Evolutionary conservation across 352 stramenopile species (phyloP), one percentile per base, ranked within the genome.

Genomic region (Pythium vanterpoolii): DNA sequence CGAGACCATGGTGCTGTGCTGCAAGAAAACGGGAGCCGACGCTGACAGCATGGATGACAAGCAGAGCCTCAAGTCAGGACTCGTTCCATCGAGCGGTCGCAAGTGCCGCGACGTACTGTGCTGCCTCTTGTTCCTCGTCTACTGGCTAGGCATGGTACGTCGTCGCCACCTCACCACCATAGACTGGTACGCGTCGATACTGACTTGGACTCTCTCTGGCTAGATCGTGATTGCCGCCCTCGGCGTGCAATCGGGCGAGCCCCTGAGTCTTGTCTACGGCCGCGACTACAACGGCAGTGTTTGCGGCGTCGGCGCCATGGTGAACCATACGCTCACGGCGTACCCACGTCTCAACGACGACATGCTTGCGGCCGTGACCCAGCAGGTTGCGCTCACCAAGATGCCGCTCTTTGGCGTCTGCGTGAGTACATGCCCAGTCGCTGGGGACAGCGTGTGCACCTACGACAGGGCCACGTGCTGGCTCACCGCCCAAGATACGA

Each of bases 341-440:
- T 96, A 93, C 45, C 87, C 86, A 23, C 81, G 86, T 0, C 72
- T 96, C 10, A 79, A 93, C 42, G 67, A 96, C 49, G 85, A 96
- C 66, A 71, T 96, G 47, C 47, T 92, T 1, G 64, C 71, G 16
- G 81, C 77, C 7, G 39, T 74, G 31, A 53, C 67, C 16, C 65
- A 63, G 7, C 65, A 75, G 10, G 46, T 90, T 11, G 55, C 72
- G 11, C 59, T 83, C 16, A 68, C 72, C 24, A 74, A 73, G 42
- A 79, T 85, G 26, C 60, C 88, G 59, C 92, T 94, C 58, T 95
- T 89, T 53, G 87, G 87, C 1, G 72, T 93, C 6, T 96, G 87
- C 47, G 85, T 95, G 21, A 33, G 56, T 16, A 60, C 51, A 1
- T 96, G 87, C 34, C 87, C 87, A 0, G 34, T 55, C 16, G 56